Evolutionary conservation across 75 land plant species (phyloP).

Genomic region (Cryptomeria japonica): DNA sequence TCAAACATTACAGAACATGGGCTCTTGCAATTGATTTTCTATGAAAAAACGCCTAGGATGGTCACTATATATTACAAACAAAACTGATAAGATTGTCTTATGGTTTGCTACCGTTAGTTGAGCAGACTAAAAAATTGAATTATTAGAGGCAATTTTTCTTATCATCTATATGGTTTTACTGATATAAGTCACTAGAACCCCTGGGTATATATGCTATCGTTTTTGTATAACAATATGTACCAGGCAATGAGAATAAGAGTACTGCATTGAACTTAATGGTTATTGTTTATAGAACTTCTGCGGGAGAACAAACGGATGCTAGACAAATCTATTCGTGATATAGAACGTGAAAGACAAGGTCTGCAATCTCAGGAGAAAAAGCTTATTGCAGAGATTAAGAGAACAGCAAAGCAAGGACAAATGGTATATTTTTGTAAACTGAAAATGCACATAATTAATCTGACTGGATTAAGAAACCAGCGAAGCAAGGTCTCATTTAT

Average conservation of each 20-base stretch:
- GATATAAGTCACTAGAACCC: neutral
- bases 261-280: neutral
- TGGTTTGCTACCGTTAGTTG: neutral
- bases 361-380: slow-evolving; percentile 93
- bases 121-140: neutral
- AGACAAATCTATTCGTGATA: slow-evolving; percentile 92
- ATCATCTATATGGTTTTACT: neutral
- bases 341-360: slow-evolving; percentile 87
- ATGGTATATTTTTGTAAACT: slow-evolving; percentile 46
- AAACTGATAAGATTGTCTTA: neutral
- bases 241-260: neutral
- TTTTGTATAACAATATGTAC: neutral
- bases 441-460: neutral
- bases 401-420: slow-evolving; percentile 96
- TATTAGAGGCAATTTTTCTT: neutral
- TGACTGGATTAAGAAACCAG: neutral
- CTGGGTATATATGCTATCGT: neutral
- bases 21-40: neutral
- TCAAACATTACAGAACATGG: neutral
- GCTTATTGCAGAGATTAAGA: slow-evolving; percentile 89
- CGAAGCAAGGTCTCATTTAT: neutral
- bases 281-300: slow-evolving; percentile 70
- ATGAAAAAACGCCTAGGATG: neutral
- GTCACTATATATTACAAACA: neutral
- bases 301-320: slow-evolving; percentile 97